Evolutionary conservation across 768 basidiomycete genomes (phyloP), one percentile per base, ranked within the genome.

Genomic region (Amanita thiersii): DNA sequence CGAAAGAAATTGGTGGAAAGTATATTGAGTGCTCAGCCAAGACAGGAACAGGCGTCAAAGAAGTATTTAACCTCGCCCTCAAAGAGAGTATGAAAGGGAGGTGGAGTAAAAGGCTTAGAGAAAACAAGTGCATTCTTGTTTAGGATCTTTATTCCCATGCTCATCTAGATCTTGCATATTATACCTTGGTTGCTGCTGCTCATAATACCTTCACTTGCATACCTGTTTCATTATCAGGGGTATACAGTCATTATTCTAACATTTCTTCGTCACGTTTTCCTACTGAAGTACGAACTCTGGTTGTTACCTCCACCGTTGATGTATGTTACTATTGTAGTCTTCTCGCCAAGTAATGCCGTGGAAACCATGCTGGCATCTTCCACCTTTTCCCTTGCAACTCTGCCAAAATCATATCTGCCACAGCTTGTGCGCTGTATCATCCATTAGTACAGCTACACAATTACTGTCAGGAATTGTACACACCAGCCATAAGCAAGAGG

Each of bases 11-110:
- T 39, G 91, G 92, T 18, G 92, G 92, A 12, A 75, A 79, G 58
- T 99, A 98, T 58, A 70, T 83, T 47, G 94, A 99, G 60, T 98
- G 96, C 62, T 87, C 84, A 24, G 88, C 93, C 34, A 97, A 94
- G 68, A 81, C 79, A n/a, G 89, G 92, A 3, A 67, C 64, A 11
- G 90, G 90, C 36, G 89, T 98, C 32, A 81, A 87, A 49, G 90
- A 93, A 34, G 93, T 98, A 26, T 98, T 99, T 60, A 72, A 80
- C 29, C 72, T 84, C 10, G 96, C 96, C 4, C 64, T 98, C 46
- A 77, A 77, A 59, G 91, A 97, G 68, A 89, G 89, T 55, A 73
- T 97, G 78, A 81, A 72, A 50, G 78, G 83, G 14, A 69, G 75
- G 39, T 85, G 86, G 80, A 76, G 79, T 23, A 81, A 83, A 64